Evolutionary conservation across 2,329 filamentous ascomycete species (phyloP), one percentile per base, ranked within the genome.

Genomic region (Samsoniella hepiali): DNA sequence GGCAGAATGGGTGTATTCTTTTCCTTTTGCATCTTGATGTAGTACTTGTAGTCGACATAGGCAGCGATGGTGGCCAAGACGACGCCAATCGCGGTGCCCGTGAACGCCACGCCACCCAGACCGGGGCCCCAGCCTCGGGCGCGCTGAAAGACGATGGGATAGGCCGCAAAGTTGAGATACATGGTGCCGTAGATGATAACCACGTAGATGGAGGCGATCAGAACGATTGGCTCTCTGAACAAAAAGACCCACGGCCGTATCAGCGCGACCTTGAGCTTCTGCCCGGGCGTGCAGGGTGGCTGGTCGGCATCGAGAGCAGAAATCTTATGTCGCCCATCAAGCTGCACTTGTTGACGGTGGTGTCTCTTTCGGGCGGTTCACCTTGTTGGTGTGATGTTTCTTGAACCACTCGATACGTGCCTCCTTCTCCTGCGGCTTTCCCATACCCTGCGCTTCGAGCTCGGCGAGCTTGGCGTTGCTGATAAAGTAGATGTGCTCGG

Each of bases 1-100:
- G 45, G 31, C 1, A 51, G 22, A 79, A 1, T 83, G 81, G 9
- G 83, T 81, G 11, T 64, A 78, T 67, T 57, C 74, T 75, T 7
- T 75, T 73, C 54, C 32, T 42, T 54, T 36, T 55, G 66, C 55
- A 71, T 58, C 49, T 66, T 72, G 40, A 75, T 67, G 69, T 85
- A 85, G 6, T 79, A 75, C 65, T 77, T 78, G 72, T 84, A 84
- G 63, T 79, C 76, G 62, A 71, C 74, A 38, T 81, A 72, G 65
- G 77, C 78, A 68, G 83, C 84, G 3, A 72, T 64, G 0, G 87
- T 77, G 2, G 81, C 84, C 9, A 75, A 50, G 1, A 85, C 59
- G 78, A 88, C 84, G 58, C 87, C 86, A 17, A 88, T 79, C 6
- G 80, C 78, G 5, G 88, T 80, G 22, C 86, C 85, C 7, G 88